Evolutionary conservation across 371 early-diverging fungal species (phyloP), one percentile per base, ranked within the genome.

Genomic region (Mucor lusitanicus): DNA sequence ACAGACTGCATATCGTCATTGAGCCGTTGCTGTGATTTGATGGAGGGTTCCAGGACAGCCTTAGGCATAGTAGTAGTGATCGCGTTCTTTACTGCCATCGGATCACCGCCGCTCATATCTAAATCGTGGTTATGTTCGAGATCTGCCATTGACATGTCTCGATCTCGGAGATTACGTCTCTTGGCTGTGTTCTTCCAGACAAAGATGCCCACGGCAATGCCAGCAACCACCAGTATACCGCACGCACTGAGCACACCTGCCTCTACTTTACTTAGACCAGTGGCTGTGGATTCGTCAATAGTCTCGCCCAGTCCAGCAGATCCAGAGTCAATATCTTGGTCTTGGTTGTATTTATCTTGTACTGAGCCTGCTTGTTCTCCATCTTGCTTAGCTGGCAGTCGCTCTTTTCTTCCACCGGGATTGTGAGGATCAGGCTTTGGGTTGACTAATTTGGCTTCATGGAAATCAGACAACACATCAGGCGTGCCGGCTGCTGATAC

Each of bases 191-290:
- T 68, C 30, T 63, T 68, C 69, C 69, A 68, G 12, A 68, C 69
- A 53, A 68, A 59, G 40, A 68, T 63, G 32, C 69, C 69, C 1
- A 68, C 69, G 5, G 69, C 64, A 53, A 68, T 63, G 25, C 69
- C 69, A 56, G 64, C 69, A 12, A 68, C 69, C 3, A 68, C 69
- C 40, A 68, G 39, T 13, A 68, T 15, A 42, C 69, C 69, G 12
- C 64, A 68, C 12, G 59, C 63, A 15, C 69, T 59, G 3, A 68
- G 28, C 13, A 68, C 50, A 42, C 50, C 69, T 23, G 69, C 40
- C 19, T 68, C 64, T 9, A 68, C 59, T 9, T 59, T 63, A 39
- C 59, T 68, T 2, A 68, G 23, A 1, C 64, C 64, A 17, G 64
- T n/a, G 59, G 59, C 30, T 40, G 30, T 37, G 7, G 37, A 46